These are phyloP conservation scores for Lactifluus subvellereus DNA, from an alignment of 768 basidiomycete species.

Conservation along the genomic window DNA sequence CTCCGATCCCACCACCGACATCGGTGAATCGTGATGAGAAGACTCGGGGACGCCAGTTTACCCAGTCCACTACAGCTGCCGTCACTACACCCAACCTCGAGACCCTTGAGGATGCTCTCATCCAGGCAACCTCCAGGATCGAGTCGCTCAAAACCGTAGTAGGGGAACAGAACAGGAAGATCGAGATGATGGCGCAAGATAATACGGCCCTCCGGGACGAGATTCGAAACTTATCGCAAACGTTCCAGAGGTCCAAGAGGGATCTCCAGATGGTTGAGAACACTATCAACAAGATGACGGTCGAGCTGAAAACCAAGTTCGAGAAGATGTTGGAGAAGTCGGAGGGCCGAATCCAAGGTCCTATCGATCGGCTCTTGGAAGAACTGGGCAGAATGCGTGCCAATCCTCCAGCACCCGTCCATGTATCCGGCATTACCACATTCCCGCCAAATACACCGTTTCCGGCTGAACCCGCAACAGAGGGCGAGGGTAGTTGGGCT, in stretches of 20 bases:
- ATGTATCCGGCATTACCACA: neutral
- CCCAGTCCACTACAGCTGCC: neutral
- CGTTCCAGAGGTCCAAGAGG: slow-evolving; percentile 8
- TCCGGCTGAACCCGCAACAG: neutral
- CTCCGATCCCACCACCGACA: neutral
- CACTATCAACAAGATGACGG: neutral
- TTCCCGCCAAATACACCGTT: neutral
- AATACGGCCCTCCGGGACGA: slow-evolving; percentile 3
- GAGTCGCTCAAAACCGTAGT: neutral
- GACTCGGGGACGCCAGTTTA: neutral
- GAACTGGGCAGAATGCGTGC: slow-evolving; percentile 4
- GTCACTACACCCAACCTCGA: neutral
- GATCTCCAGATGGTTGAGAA: slow-evolving; percentile 15
- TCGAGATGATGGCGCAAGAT: neutral
- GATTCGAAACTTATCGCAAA: neutral
- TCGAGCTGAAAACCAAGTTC: slow-evolving; percentile 7
- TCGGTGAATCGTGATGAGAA: neutral
- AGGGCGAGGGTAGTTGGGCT: neutral
- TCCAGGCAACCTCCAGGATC: neutral
- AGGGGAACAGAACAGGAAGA: slow-evolving; percentile 6
- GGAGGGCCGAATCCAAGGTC: slow-evolving; percentile 2
- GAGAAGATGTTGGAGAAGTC: slow-evolving; percentile 9
- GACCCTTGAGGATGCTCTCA: neutral
- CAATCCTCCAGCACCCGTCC: slow-evolving; percentile 1
- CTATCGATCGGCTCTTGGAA: slow-evolving; percentile 13